Evolutionary conservation across 73 alveolate species (phyloP), one percentile per base, ranked within the genome.

Genomic region (Paramecium sonneborni): DNA sequence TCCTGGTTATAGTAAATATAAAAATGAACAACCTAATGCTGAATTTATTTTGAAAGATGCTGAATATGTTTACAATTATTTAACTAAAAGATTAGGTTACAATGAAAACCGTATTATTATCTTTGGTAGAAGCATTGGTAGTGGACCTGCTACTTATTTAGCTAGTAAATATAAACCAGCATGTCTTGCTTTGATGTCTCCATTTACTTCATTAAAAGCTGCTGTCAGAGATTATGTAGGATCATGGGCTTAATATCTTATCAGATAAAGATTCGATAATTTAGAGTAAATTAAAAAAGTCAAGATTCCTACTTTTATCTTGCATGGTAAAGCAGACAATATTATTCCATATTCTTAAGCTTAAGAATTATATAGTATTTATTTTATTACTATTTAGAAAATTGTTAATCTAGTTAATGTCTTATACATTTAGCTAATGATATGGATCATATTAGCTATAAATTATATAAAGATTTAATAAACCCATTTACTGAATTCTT

Each of bases 1-100:
- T 86, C 99, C 99, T 0, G 99, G 99, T 20, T 97, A 97, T 93
- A 98, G 99, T 5, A 85, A 97, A 2, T 97, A 97, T 41, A 95
- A 93, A 92, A 93, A 95, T 26, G 89, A 87, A 11, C 44, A 67
- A 14, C 95, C 98, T 12, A 93, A 92, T 43, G 96, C 98, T 14
- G 95, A 93, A 21, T 76, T 38, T 32, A 92, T 97, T 18, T 76
- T 93, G 67, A 67, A 94, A 56, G 98, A 97, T 89, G 98, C 99
- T 18, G 95, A 69, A 85, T 86, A 92, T 62, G 93, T 97, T 11
- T 97, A 94, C 48, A 98, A 96, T 57, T 97, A 90, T 79, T 74
- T 93, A 14, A 92, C 87, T 24, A 85, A 85, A 26, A 37, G 79
- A 44, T 55, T 86, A 12, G 96, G 95, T 43, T 76, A 92, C n/a